phyloP scores from a whole-genome alignment of 768 basidiomycete species.

The Heimioporus sp. region DNA sequence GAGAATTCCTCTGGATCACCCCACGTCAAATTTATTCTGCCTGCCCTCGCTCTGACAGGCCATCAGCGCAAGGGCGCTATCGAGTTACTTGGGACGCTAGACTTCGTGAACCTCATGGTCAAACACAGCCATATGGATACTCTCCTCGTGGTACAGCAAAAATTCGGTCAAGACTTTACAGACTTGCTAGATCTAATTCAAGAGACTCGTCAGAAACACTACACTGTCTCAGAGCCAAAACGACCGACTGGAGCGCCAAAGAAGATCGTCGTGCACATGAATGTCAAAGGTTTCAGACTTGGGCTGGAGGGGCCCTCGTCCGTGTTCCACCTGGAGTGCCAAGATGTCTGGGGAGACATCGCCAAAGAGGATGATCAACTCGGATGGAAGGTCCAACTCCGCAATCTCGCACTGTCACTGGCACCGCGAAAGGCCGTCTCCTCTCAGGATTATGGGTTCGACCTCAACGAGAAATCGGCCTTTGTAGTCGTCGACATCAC shows the following conservation, averaged over 20 bases:
- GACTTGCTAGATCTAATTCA: conserved; percentile 69
- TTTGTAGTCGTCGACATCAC: conserved; percentile 82
- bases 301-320: conserved; percentile 75
- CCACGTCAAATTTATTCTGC: conserved; percentile 62
- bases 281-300: conserved; percentile 78
- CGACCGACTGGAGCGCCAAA: conserved; percentile 15
- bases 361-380: conserved; percentile 42
- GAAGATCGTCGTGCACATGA: conserved; percentile 52
- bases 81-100: conserved; percentile 57
- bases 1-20: conserved; percentile 40
- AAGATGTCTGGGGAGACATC: conserved; percentile 65
- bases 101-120: conserved; percentile 68
- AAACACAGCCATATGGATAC: conserved; percentile 86
- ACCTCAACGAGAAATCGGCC: conserved; percentile 67
- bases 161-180: conserved; percentile 87
- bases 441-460: conserved; percentile 41
- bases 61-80: conserved; percentile 46
- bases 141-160: conserved; percentile 78
- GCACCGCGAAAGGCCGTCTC: conserved; percentile 51
- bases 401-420: conserved; percentile 81
- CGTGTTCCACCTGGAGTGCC: conserved; percentile 71
- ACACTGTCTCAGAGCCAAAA: conserved; percentile 7
- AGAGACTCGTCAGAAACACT: conserved; percentile 46
- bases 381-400: conserved; percentile 67
- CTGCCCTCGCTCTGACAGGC: conserved; percentile 63